These are phyloP conservation scores for Pilasporangium apinafurcum DNA, from an alignment of 352 stramenopile species.

Conservation along the genomic window DNA sequence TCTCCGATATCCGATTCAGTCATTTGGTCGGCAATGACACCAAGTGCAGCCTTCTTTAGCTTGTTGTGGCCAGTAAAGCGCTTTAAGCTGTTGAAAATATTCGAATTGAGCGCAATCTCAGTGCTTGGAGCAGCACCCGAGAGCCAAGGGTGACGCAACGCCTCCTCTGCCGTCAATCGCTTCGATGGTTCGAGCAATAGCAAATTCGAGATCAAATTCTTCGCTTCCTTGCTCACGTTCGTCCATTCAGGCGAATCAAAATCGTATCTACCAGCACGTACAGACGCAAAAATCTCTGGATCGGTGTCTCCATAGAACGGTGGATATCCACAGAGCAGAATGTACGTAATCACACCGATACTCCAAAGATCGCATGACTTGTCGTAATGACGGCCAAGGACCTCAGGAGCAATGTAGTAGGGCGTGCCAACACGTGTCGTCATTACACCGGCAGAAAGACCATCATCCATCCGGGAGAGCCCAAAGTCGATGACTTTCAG, in stretches of 20 bases:
- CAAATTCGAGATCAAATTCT: constrained; percentile 93
- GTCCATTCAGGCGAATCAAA: constrained; percentile 85
- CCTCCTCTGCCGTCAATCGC: constrained; percentile 90
- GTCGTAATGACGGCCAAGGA: constrained; percentile 93
- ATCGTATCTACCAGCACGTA: constrained; percentile 74
- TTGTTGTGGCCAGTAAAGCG: constrained; percentile 88
- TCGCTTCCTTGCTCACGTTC: constrained; percentile 82
- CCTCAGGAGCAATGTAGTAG: constrained; percentile 94
- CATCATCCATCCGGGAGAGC: constrained; percentile 90
- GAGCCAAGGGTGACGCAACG: constrained; percentile 78
- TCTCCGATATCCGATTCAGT: constrained; percentile 80
- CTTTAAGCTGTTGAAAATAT: constrained; percentile 83
- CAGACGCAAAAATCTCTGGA: constrained; percentile 83
- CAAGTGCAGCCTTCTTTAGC: constrained; percentile 84
- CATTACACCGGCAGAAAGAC: constrained; percentile 76
- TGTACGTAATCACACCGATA: constrained; percentile 95
- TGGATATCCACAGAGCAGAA: constrained; percentile 93
- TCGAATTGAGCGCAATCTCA: constrained; percentile 73
- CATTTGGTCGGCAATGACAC: constrained; percentile 83
- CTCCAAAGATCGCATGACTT: constrained; percentile 96
- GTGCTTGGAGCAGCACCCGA: constrained; percentile 71
- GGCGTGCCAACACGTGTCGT: constrained; percentile 96
- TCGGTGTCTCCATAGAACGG: constrained; percentile 96
- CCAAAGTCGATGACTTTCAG: constrained; percentile 99
- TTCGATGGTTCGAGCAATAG: constrained; percentile 90